Conservation (phyloP, 306 rosid genomes). For the Herpetospermum pedunculosum region DNA sequence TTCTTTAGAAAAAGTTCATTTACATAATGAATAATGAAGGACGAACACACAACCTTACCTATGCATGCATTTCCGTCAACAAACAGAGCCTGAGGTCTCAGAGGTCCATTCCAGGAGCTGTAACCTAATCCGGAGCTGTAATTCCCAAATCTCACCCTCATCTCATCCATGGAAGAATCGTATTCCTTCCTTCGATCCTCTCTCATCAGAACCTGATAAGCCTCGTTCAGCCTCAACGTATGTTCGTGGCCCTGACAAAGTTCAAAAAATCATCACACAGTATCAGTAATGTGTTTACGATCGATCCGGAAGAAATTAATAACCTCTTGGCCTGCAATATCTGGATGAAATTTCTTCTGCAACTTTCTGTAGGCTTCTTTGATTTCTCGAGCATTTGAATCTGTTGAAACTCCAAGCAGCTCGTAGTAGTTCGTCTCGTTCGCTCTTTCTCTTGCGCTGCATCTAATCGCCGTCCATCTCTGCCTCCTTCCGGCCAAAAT, state of each 20-base stretch:
- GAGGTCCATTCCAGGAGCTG: slow-evolving; percentile 65
- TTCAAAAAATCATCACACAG: not conserved
- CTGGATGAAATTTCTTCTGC: slow-evolving; percentile 76
- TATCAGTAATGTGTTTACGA: not conserved
- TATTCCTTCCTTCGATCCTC: slow-evolving; percentile 47
- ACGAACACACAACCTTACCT: slow-evolving; percentile 21
- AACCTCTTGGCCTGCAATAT: slow-evolving; percentile 71
- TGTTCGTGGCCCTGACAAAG: slow-evolving; percentile 51
- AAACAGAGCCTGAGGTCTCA: slow-evolving; percentile 57
- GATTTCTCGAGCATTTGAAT: slow-evolving; percentile 40
- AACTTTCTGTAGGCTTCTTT: slow-evolving; percentile 64
- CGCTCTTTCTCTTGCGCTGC: slow-evolving; percentile 23
- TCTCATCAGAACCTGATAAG: slow-evolving; percentile 55
- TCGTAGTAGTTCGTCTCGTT: slow-evolving; percentile 43
- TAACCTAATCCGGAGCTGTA: slow-evolving; percentile 23
- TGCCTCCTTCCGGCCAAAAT: slow-evolving; percentile 17
- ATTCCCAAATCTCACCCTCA: slow-evolving; percentile 24
- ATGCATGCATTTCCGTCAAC: slow-evolving; percentile 81
- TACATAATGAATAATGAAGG: not conserved
- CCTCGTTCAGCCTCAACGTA: slow-evolving; percentile 54
- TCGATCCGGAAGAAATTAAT: too few species aligned
- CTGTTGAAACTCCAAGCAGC: slow-evolving; percentile 53
- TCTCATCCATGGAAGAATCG: slow-evolving; percentile 42
- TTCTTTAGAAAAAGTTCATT: too few species aligned
- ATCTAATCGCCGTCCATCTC: slow-evolving; percentile 24